Percentiles rank a stretch among this genome's conserved stretches.
Conservation (phyloP, 2,329 filamentous ascomycete genomes). For the Sclerotinia nivalis region DNA sequence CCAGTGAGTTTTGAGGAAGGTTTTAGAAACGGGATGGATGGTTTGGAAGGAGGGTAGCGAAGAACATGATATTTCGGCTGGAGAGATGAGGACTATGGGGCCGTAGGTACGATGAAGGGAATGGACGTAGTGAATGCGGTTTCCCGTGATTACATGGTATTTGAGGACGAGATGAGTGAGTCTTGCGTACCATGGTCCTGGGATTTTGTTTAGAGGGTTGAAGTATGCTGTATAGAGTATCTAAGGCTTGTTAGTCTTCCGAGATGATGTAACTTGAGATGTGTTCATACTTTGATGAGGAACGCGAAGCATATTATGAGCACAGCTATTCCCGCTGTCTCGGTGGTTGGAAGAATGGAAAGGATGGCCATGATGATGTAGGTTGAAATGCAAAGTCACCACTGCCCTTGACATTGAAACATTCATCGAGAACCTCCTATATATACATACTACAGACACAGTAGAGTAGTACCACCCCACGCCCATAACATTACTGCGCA, state of each 20-base stretch:
- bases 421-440: background rate
- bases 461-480: too few species aligned
- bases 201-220: background rate
- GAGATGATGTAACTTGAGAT: background rate
- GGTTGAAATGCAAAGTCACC: background rate
- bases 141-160: conserved; percentile 3
- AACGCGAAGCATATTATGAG: too few species aligned
- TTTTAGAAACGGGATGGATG: conserved; percentile 4
- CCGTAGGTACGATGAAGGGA: conserved; percentile 2
- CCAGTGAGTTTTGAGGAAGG: conserved; percentile 10
- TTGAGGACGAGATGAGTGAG: conserved; percentile 7
- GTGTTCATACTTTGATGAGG: too few species aligned
- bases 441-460: background rate
- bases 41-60: background rate
- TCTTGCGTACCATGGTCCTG: conserved; percentile 13
- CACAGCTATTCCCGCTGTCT: too few species aligned
- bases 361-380: background rate
- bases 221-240: conserved; percentile 4
- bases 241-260: background rate
- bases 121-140: conserved; percentile 1
- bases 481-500: too few species aligned
- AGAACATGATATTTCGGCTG: background rate
- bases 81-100: background rate
- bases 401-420: background rate
- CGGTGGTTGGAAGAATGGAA: too few species aligned